Evolutionary conservation across 1,139 yeast genomes (phyloP).

Genomic region (Pichia sp.): DNA sequence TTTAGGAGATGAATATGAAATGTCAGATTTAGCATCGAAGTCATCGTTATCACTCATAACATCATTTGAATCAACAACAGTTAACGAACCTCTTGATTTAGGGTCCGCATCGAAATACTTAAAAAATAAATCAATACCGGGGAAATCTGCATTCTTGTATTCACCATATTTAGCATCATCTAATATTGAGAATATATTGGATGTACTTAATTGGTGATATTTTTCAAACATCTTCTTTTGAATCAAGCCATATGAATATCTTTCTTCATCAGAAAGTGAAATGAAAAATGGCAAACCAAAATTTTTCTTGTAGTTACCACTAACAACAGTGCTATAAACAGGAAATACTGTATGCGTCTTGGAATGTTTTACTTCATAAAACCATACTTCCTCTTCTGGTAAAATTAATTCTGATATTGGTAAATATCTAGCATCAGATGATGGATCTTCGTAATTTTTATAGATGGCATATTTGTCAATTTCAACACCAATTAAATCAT

Average conservation of each 20-base stretch:
- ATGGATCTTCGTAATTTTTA: conserved; percentile 61
- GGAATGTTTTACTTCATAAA: conserved; percentile 60
- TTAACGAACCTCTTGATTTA: too few relatives aligned
- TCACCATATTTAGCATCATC: conserved; percentile 22
- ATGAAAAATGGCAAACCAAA: conserved; percentile 81
- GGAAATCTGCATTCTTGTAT: conserved; percentile 40
- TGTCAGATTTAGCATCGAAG: conserved; percentile 40
- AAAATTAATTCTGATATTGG: conserved; percentile 72
- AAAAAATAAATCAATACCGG: conserved; percentile 24
- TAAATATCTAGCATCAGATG: conserved; percentile 55
- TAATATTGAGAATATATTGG: conserved; percentile 25
- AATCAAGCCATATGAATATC: conserved; percentile 52
- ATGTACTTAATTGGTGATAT: conserved; percentile 42
- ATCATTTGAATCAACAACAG: too few relatives aligned
- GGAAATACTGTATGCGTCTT: conserved; percentile 59
- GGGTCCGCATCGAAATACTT: conserved; percentile 5
- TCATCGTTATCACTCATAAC: too few relatives aligned
- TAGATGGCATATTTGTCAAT: conserved; percentile 69
- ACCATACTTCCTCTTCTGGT: conserved; percentile 60
- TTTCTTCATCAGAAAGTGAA: conserved; percentile 45
- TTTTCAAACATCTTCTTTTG: conserved; percentile 51
- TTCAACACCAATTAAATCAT: conserved; percentile 62
- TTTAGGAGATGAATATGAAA: conserved; percentile 53
- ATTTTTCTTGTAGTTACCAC: conserved; percentile 35
- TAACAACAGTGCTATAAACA: conserved; percentile 55